phyloP scores from a whole-genome alignment of 768 basidiomycete species.

The Agaricus blazei region DNA sequence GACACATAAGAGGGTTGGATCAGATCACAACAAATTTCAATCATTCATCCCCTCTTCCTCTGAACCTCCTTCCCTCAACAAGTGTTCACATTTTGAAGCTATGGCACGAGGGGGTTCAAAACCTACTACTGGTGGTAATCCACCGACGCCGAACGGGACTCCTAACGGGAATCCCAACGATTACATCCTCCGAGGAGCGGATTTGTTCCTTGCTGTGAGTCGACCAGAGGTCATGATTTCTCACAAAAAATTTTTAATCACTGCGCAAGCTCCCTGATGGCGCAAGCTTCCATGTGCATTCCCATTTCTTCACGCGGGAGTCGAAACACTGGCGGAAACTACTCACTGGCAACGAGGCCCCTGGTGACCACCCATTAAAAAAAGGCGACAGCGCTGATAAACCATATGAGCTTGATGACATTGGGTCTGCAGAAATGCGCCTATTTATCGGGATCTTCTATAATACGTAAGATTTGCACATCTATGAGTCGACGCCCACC shows the following conservation, averaged over 20 bases:
- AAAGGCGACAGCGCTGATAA: constrained; percentile 26
- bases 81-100: neutral
- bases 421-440: constrained; percentile 41
- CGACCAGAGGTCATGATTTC: neutral
- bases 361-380: constrained; percentile 22
- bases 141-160: no score
- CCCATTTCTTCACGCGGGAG: constrained; percentile 50
- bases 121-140: no score
- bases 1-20: neutral
- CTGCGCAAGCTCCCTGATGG: constrained; percentile 32
- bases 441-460: constrained; percentile 61
- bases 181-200: neutral
- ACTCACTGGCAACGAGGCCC: constrained; percentile 19
- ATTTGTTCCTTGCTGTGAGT: constrained; percentile 19
- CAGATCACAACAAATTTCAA: neutral
- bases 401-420: constrained; percentile 34
- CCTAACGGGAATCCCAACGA: neutral
- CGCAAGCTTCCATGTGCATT: constrained; percentile 43
- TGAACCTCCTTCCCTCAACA: neutral
- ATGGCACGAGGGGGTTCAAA: constrained; percentile 15
- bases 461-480: constrained; percentile 40
- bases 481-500: neutral
- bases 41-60: neutral
- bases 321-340: constrained; percentile 38
- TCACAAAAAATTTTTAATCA: neutral